Evolutionary conservation across 768 basidiomycete genomes (phyloP), one percentile per base, ranked within the genome.

Genomic region (Pleurotus cornucopiae): DNA sequence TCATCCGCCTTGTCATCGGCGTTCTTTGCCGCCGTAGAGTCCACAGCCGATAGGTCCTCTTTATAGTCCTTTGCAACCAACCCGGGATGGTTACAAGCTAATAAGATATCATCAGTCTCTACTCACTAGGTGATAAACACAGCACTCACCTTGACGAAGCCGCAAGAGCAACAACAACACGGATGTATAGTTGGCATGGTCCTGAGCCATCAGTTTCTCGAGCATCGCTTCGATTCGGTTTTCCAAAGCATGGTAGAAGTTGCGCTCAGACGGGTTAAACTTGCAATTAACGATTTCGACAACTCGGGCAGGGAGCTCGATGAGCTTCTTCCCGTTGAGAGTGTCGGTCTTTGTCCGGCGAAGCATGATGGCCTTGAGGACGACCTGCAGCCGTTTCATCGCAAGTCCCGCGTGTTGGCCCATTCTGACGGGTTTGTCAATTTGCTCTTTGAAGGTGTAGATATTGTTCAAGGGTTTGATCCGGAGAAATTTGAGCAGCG

Each of bases 81-180:
- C 0, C 82, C 76, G 0, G 94, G 94, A 64, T 97, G 95, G 62
- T 93, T 89, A 67, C 94, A 98, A 0, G 94, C 94, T 96, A 58
- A 5, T 6, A 30, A 26, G 37, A 16, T 6, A 21, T 18, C 45
- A 53, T 18, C 54, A 18, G 60, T 30, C 44, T 6, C 57, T 20
- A 3, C 11, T 55, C 11, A 46, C n/a, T 6, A 41, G 9, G 20
- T 34, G 18, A 7, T 18, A 16, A 14, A 49, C 9, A 26, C 51
- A 26, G 51, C 20, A 67, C 78, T 25, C 58, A 89, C 95, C 92
- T 81, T 99, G 96, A 25, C 96, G 85, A 46, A 98, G 76, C 26
- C 96, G 82, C 47, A 97, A 78, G 13, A 88, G 73, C 61, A 91
- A 73, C 4, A 91, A 83, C 37, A 81, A 80, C 0, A 88, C 89